Conservation (phyloP, 441 rosid species). For the Bocquillonia castaneifolia region DNA sequence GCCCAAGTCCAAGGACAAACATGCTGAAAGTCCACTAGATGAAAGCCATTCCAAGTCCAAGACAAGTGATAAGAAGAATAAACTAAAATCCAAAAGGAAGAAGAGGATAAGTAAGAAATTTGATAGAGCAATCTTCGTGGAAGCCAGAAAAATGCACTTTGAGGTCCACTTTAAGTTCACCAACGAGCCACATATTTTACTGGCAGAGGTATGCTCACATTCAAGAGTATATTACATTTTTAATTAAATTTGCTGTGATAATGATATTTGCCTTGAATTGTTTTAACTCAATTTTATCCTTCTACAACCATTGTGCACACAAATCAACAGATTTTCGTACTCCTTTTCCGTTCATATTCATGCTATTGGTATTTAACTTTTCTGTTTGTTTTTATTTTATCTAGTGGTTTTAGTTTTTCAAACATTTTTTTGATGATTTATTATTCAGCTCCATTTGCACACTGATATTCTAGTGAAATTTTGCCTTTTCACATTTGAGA, state of each 20-base stretch:
- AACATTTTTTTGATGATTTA: neutral
- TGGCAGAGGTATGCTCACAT: conserved; percentile 63
- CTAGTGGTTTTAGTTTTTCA: neutral
- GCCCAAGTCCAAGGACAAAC: conserved; percentile 29
- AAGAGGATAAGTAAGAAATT: conserved; percentile 25
- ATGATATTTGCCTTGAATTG: neutral
- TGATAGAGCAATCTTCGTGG: conserved; percentile 54
- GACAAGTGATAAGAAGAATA: conserved; percentile 26
- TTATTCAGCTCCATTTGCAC: neutral
- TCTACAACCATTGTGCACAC: neutral
- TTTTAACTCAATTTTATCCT: neutral
- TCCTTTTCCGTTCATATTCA: neutral
- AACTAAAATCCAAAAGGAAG: conserved; percentile 32
- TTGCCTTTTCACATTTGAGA: too few species aligned
- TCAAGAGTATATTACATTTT: neutral
- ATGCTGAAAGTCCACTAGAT: conserved; percentile 1
- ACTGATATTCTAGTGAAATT: too few species aligned
- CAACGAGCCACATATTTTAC: conserved; percentile 74
- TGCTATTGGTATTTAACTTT: neutral
- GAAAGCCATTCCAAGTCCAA: conserved; percentile 14
- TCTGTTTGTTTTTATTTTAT: neutral
- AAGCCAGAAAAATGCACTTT: conserved; percentile 44
- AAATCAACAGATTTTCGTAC: neutral
- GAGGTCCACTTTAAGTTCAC: conserved; percentile 75
- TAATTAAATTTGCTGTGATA: neutral